Base-by-base conservation (phyloP, 768 basidiomycete species). In the Mycena metata region DNA sequence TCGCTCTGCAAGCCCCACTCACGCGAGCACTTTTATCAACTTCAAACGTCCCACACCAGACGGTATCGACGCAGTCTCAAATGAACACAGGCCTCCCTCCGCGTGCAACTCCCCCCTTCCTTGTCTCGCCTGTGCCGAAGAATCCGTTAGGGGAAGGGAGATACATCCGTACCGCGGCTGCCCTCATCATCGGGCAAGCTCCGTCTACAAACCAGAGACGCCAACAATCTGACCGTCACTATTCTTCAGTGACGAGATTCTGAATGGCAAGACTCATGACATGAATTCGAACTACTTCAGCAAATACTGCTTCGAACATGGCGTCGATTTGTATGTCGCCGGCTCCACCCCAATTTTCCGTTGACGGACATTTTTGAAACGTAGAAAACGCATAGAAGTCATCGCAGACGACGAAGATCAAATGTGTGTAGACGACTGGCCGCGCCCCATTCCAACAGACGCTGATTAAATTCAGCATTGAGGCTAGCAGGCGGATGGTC, bases 211-310 rank as follows among this genome's bases (percentile, higher is more conserved):
- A 33, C 59, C 39, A 2, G 41, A 46, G 41, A 36, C 39, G 36
- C 46, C 55, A 24, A 6, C 26, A 26, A 26, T 16, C 36, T 57
- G 21, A 55, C 33, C 60, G 30, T 69, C 64, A 33, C 19, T 35
- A 30, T 33, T 56, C 36, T 42, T 43, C 72, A 95, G 95, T 11
- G 95, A 96, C 78, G 95, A 97, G 75, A 95, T 97, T 41, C 80
- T 98, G 59, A 97, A 97, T 70, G 96, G 96, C 49, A 95, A 96
- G 85, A 95, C 94, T 0, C 86, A 88, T 54, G 94, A 95, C 78
- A 83, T 87, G 16, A 95, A 96, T 80, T 93, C 92, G 2, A 88
- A 96, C 77, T 93, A 89, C 80, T 94, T 97, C 75, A 94, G 95
- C 3, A 90, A 90, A 73, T 95, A 90, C 76, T 93, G 93, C 75